Percentiles rank a stretch among this genome's conserved stretches.
These are phyloP conservation scores for Gaertneriomyces sp. DNA, from an alignment of 192 early-diverging fungal genomes.

Conservation along the genomic window DNA sequence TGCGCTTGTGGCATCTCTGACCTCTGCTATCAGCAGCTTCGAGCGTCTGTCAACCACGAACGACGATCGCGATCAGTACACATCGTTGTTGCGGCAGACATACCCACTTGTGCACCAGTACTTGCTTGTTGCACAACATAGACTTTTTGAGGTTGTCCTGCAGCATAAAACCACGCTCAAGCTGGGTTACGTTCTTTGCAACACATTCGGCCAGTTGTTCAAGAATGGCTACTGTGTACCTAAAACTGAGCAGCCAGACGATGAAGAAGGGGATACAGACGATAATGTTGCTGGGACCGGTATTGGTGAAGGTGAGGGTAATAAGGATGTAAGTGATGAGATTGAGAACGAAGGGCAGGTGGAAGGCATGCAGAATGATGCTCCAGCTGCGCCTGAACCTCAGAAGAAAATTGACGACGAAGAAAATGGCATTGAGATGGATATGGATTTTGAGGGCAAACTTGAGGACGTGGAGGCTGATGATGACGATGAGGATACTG, in stretches of 20 bases:
- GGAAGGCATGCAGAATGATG: slow-evolving; percentile 78
- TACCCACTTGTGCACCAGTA: slow-evolving; percentile 57
- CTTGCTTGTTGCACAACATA: slow-evolving; percentile 47
- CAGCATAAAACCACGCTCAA: slow-evolving; percentile 73
- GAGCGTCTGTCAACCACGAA: not conserved
- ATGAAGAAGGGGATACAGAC: slow-evolving; percentile 55
- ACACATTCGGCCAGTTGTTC: slow-evolving; percentile 67
- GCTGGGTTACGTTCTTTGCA: slow-evolving; percentile 65
- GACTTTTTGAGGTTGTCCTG: slow-evolving; percentile 29
- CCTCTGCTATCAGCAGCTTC: not conserved
- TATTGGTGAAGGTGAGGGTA: slow-evolving; percentile 91
- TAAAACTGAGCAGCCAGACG: slow-evolving; percentile 56
- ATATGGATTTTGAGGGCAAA: slow-evolving; percentile 90
- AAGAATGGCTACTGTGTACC: slow-evolving; percentile 87
- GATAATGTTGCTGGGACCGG: slow-evolving; percentile 59
- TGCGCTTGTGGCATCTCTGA: too few species aligned
- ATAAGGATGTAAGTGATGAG: slow-evolving; percentile 94
- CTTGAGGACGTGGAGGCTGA: slow-evolving; percentile 78
- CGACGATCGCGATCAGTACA: not conserved
- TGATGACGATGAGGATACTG: slow-evolving; percentile 65
- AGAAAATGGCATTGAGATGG: slow-evolving; percentile 92
- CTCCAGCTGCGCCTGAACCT: slow-evolving; percentile 36
- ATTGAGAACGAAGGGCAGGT: slow-evolving; percentile 97
- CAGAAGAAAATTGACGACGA: slow-evolving; percentile 69
- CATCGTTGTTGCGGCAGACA: slow-evolving; percentile 14